phyloP scores from a whole-genome alignment of 495 filamentous ascomycete species.

The Usnea hakonensis region DNA sequence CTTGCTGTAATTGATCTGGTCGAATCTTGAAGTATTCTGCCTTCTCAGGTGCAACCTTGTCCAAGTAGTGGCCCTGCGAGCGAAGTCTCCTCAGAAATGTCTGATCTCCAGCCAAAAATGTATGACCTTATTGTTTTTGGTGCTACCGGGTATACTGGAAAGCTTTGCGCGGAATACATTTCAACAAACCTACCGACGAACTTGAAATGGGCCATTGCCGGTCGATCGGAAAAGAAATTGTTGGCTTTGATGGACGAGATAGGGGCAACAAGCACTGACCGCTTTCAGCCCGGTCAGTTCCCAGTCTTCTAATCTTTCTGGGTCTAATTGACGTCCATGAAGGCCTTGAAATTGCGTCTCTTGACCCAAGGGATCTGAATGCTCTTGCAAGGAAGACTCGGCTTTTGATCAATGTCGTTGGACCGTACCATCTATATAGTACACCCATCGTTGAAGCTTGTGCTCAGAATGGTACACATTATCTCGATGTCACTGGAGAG shows the following conservation, averaged over 20 bases:
- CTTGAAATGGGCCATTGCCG: conserved; percentile 85
- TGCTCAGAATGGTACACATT: conserved; percentile 79
- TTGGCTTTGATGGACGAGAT: conserved; percentile 57
- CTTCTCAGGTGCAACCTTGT: no score
- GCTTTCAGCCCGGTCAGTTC: conserved; percentile 54
- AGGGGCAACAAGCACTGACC: conserved; percentile 59
- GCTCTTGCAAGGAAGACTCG: conserved; percentile 65
- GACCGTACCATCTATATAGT: conserved; percentile 74
- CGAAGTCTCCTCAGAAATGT: background rate
- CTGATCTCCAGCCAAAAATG: conserved; percentile 38
- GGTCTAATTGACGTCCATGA: conserved; percentile 15
- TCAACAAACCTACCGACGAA: conserved; percentile 63
- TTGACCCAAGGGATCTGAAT: conserved; percentile 56
- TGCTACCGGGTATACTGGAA: conserved; percentile 82
- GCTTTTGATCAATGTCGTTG: conserved; percentile 74
- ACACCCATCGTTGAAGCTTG: conserved; percentile 81
- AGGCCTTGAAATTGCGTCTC: conserved; percentile 57
- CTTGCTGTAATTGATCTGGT: no score
- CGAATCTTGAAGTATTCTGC: no score
- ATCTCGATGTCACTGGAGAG: conserved; percentile 86
- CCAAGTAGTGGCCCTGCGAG: no score
- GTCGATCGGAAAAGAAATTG: conserved; percentile 68
- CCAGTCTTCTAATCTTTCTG: background rate
- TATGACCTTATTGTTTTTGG: conserved; percentile 84
- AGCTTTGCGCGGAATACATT: conserved; percentile 69